Conservation (phyloP, 1,284 basidiomycete genomes). For the Cryptococcus deneoformans region DNA sequence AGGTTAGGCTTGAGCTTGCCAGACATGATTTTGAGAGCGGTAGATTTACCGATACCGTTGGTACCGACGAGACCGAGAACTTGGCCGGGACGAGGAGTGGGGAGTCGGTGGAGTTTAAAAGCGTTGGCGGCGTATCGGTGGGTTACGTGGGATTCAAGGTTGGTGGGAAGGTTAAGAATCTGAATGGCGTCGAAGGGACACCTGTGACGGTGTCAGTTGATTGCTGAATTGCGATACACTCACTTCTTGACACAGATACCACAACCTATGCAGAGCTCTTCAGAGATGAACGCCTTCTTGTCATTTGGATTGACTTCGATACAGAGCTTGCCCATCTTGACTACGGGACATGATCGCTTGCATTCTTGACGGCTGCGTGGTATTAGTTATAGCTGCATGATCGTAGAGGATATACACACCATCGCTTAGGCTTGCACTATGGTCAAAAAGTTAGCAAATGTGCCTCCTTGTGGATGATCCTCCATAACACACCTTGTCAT, state of each 20-base stretch:
- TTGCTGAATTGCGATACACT: constrained; percentile 35
- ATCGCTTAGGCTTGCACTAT: constrained; percentile 80
- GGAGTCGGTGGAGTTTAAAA: constrained; percentile 95
- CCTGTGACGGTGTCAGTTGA: constrained; percentile 52
- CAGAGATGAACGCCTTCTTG: constrained; percentile 97
- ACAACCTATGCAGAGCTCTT: constrained; percentile 94
- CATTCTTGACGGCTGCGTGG: constrained; percentile 47
- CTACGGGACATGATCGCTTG: constrained; percentile 85
- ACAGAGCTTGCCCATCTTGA: constrained; percentile 98
- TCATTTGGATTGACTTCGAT: constrained; percentile 92
- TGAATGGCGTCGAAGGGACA: constrained; percentile 97
- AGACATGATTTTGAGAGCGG: constrained; percentile 89
- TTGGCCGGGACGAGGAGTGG: constrained; percentile 91
- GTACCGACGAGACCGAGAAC: constrained; percentile 94
- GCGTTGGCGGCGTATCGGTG: constrained; percentile 97
- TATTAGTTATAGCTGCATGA: neutral
- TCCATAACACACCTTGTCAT: constrained; percentile 59
- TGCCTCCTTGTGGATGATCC: neutral
- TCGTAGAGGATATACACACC: constrained; percentile 30
- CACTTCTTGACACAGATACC: constrained; percentile 99
- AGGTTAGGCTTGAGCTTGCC: constrained; percentile 84
- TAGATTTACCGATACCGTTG: constrained; percentile 98
- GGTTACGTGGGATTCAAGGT: constrained; percentile 88
- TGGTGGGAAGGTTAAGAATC: constrained; percentile 96
- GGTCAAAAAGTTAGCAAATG: neutral